phyloP scores from a whole-genome alignment of 139 green algal species.

The Deuterostichococcus epilithicus region DNA sequence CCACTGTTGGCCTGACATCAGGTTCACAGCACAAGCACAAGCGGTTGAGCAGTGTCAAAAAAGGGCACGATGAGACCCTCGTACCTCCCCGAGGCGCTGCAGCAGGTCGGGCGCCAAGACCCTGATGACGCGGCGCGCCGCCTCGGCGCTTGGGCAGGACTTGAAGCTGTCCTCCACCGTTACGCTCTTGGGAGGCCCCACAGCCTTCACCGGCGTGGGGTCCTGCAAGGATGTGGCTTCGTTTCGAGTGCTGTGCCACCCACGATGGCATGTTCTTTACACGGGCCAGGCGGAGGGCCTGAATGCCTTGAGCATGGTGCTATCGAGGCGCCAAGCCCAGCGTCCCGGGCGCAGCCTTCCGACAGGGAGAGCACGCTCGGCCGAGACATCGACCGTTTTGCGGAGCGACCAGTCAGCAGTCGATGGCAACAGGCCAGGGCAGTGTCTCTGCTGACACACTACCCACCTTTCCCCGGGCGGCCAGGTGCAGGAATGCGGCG shows the following conservation, averaged over 20 bases:
- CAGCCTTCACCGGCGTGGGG: conserved; percentile 42
- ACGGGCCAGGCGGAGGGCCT: too few relatives aligned
- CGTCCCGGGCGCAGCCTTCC: too few relatives aligned
- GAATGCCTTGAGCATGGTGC: too few relatives aligned
- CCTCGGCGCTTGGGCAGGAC: conserved; percentile 31
- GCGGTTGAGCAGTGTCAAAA: background rate
- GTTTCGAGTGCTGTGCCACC: too few relatives aligned
- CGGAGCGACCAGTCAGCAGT: background rate
- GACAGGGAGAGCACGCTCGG: too few relatives aligned
- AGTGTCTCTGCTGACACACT: too few relatives aligned
- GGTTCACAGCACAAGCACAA: background rate
- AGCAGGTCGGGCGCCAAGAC: conserved; percentile 72
- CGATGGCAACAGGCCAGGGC: too few relatives aligned
- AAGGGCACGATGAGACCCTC: conserved; percentile 13
- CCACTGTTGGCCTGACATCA: too few relatives aligned
- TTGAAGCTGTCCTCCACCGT: conserved; percentile 76
- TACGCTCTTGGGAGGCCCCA: conserved; percentile 58
- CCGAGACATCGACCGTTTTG: too few relatives aligned
- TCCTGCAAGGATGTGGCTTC: conserved; percentile 44
- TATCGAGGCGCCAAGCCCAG: too few relatives aligned
- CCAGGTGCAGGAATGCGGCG: conserved; percentile 20
- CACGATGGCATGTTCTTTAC: too few relatives aligned
- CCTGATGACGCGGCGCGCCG: conserved; percentile 30
- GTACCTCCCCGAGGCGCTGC: conserved; percentile 47
- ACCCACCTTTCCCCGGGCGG: conserved; percentile 29